Conservation (phyloP, 495 filamentous ascomycete species). For the Talaromyces thailandensis region DNA sequence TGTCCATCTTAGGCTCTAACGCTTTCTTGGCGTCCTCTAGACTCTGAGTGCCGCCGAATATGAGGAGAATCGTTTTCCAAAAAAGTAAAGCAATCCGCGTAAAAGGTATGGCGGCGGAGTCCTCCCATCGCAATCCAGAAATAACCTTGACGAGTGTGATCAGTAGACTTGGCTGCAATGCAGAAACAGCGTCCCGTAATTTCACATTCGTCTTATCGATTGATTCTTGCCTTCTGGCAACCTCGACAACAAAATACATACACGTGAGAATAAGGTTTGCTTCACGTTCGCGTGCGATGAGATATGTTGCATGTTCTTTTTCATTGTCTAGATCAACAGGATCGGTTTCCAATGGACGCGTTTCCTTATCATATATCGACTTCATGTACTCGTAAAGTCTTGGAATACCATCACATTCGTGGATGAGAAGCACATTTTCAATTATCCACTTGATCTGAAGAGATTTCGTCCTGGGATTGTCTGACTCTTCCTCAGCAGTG, state of each 20-base stretch:
- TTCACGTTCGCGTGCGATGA: conserved; percentile 35
- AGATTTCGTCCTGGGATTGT: conserved; percentile 37
- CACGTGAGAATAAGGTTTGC: conserved; percentile 47
- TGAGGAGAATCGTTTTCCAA: conserved; percentile 83
- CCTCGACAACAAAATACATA: conserved; percentile 66
- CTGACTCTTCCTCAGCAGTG: conserved; percentile 19
- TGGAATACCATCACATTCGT: conserved; percentile 49
- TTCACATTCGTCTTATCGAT: conserved; percentile 14
- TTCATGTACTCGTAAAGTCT: conserved; percentile 52
- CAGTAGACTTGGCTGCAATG: conserved; percentile 59
- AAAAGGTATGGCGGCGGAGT: conserved; percentile 54
- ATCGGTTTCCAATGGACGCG: conserved; percentile 17
- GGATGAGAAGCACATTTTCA: conserved; percentile 49
- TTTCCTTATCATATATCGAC: conserved; percentile 45
- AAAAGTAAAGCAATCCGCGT: conserved; percentile 67
- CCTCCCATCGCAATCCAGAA: conserved; percentile 80
- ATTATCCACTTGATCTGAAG: conserved; percentile 65
- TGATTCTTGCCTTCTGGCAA: conserved; percentile 41
- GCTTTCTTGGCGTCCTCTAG: conserved; percentile 64
- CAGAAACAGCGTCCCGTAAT: conserved; percentile 28
- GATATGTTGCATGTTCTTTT: conserved; percentile 20
- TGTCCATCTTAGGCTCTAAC: conserved; percentile 27
- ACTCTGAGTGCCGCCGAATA: conserved; percentile 68
- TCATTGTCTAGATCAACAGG: conserved; percentile 24
- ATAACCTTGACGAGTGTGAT: conserved; percentile 66